Evolutionary conservation across 2,329 filamentous ascomycete species (phyloP), one percentile per base, ranked within the genome.

Genomic region (Neofusicoccum laricinum): DNA sequence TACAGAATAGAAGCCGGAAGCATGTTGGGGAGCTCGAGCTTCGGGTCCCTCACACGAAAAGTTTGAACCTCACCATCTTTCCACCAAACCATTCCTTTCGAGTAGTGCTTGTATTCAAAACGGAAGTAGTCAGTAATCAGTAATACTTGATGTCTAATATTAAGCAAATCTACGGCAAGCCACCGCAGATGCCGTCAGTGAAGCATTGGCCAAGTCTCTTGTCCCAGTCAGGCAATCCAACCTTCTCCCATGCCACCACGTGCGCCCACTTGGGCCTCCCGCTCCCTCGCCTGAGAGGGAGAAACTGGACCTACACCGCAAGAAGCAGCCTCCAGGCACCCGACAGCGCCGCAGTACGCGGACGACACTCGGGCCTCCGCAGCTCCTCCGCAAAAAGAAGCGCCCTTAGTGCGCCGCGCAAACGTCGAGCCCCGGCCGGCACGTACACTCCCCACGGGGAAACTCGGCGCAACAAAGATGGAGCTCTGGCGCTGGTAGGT

Each of bases 341-440:
- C 21, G 45, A 25, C 19, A 48, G 45, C 12, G n/a, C 19, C n/a
- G 2, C 21, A 5, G 4, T 12, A 15, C 36, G 11, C 11, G 34
- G 34, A n/a, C n/a, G n/a, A n/a, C n/a, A n/a, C n/a, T n/a, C 34
- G 51, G 17, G 51, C 51, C 36, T 57, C 53, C 53, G 53, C 53
- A 57, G 11, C n/a, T 30, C 38, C 51, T 57, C 51, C 51, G 38
- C 19, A 57, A 55, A 15, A 30, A 30, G 25, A 41, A 19, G n/a
- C 2, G 34, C 50, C 34, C 32, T 55, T 55, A 17, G n/a, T 19
- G 19, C 36, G 51, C 48, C 5, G 12, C n/a, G n/a, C n/a, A n/a
- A n/a, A n/a, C n/a, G 3, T 36, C 10, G 14, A 6, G 32, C 17
- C 17, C 2, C 36, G 19, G 2, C 48, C 10, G 6, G 14, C 11